Percentiles rank a stretch among this genome's conserved stretches.
phyloP scores from a whole-genome alignment of 345 rosid genomes.

The Stellera chamaejasme region DNA sequence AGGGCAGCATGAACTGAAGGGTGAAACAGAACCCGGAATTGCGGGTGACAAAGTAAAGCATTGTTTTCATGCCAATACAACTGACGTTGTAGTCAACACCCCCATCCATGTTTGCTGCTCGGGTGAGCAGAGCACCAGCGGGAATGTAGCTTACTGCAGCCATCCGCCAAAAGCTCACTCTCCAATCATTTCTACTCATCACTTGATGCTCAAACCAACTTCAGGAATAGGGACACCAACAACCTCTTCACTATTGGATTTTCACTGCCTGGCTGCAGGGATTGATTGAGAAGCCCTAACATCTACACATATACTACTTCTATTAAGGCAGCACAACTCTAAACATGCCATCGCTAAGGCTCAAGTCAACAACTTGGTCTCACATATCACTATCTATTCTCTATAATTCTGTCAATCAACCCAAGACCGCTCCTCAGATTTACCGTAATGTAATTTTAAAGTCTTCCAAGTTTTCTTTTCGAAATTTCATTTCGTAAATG shows the following conservation, averaged over 20 bases:
- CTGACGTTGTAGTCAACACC: constrained; percentile 27
- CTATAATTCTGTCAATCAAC: too few relatives aligned
- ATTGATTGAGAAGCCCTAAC: constrained; percentile 18
- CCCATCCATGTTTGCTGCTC: constrained; percentile 32
- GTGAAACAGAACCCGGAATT: constrained; percentile 28
- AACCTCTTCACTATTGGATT: constrained; percentile 39
- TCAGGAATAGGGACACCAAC: constrained; percentile 4
- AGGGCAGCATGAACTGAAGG: constrained; percentile 25
- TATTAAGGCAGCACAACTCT: too few relatives aligned
- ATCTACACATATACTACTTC: neutral
- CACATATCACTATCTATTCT: too few relatives aligned
- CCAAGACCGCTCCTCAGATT: too few relatives aligned
- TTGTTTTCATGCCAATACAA: constrained; percentile 11
- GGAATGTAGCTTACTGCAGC: constrained; percentile 21
- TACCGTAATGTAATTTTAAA: too few relatives aligned
- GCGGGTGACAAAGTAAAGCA: constrained; percentile 45
- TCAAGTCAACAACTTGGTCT: too few relatives aligned
- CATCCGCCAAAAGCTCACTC: constrained; percentile 23
- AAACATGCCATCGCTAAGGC: too few relatives aligned
- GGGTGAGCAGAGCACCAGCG: constrained; percentile 27
- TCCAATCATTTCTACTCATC: constrained; percentile 22
- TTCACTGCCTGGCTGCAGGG: constrained; percentile 13
- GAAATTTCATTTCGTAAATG: too few relatives aligned
- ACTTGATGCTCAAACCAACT: constrained; percentile 34
- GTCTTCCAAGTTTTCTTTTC: too few relatives aligned